Conservation (phyloP, 139 green algal genomes). For the Tetraselmis striata region DNA sequence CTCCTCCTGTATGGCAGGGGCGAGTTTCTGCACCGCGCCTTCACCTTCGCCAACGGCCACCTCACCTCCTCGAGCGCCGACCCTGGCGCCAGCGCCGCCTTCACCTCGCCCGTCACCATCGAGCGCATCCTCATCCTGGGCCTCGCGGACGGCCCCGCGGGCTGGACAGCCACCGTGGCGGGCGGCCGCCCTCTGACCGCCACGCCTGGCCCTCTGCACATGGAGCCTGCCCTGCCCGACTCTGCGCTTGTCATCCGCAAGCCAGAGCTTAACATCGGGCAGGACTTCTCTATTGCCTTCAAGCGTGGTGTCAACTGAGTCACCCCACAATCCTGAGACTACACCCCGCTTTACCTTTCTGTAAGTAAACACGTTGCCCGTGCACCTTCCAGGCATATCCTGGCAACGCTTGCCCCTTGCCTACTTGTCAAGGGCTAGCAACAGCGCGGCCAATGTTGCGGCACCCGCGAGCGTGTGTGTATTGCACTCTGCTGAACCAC, state of each 20-base stretch:
- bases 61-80: slow-evolving; percentile 9
- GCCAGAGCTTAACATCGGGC: slow-evolving; percentile 25
- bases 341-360: too few relatives aligned
- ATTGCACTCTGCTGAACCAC: too few relatives aligned
- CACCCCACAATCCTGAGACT: too few relatives aligned
- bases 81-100: neutral
- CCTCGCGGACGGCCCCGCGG: slow-evolving; percentile 8
- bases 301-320: too few relatives aligned
- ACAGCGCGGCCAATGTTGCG: too few relatives aligned
- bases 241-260: slow-evolving; percentile 44
- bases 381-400: too few relatives aligned
- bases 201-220: slow-evolving; percentile 21
- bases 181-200: slow-evolving; percentile 22
- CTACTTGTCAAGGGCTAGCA: too few relatives aligned
- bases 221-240: slow-evolving; percentile 11
- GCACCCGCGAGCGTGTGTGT: too few relatives aligned
- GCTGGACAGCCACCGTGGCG: slow-evolving; percentile 14
- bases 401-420: too few relatives aligned
- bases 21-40: slow-evolving; percentile 31
- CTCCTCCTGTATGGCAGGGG: neutral
- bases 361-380: too few relatives aligned
- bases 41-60: slow-evolving; percentile 15
- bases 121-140: slow-evolving; percentile 47
- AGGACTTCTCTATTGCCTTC: neutral
- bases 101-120: slow-evolving; percentile 6